Base-by-base conservation (phyloP, 2,329 filamentous ascomycete species). In the Stachybotrys elegans region DNA sequence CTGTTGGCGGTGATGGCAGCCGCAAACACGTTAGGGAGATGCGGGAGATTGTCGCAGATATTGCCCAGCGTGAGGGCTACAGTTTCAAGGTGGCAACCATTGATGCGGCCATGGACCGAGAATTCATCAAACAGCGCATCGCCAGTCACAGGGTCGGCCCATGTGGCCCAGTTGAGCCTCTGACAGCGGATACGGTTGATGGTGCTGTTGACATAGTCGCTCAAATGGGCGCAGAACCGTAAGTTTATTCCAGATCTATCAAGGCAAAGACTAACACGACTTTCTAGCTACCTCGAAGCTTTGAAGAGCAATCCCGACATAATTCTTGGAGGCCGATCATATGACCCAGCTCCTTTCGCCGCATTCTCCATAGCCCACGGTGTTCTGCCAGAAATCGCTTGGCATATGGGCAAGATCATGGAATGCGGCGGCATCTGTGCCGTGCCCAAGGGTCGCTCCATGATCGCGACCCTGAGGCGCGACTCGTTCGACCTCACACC, bases 331-430 rank as follows among this genome's bases (percentile, higher is more conserved):
- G 61, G 61, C 0, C 53, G 67, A 2, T 55, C 57, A 4, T 70
- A 71, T 45, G 68, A 71, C 43, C 68, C 68, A 1, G 51, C 62
- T 1, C 67, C 67, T 0, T 71, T 62, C 51, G 61, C 59, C 2
- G 68, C 61, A 3, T 70, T 65, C 44, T 65, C 56, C 20, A 49
- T 67, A 1, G 60, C 57, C 38, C 55, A 56, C 14, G 58, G 60
- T 1, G 43, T 59, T 2, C 34, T 53, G 1, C 48, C 53, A 1
- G 70, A 67, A 0, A 59, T 60, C 0, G 65, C 67, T 23, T 65
- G 59, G 43, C 72, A 77, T 48, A 75, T 78, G 71, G 75, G 75
- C 8, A 78, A 79, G 58, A 70, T 76, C 27, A 65, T 76, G 60
- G 73, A 77, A 50, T 78, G 73, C 31, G 73, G 73, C 2, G 62